Percentiles rank a stretch among this genome's conserved stretches.
These are phyloP conservation scores for Arthroderma sp. DNA, from an alignment of 2,329 filamentous ascomycete species.

Conservation along the genomic window DNA sequence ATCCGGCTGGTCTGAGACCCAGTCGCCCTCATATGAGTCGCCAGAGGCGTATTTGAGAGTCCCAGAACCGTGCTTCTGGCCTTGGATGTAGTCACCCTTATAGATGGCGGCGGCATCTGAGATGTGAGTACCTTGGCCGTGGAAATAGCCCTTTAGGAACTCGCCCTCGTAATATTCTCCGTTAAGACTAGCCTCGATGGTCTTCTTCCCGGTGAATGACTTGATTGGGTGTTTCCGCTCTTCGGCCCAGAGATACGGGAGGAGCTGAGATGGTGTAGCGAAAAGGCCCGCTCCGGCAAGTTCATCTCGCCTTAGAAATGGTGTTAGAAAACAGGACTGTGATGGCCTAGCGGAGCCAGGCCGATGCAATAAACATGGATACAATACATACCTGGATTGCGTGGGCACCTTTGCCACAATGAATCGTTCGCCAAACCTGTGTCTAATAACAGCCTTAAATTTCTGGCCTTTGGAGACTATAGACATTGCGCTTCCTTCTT, in stretches of 20 bases:
- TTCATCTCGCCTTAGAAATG: conserved; percentile 17
- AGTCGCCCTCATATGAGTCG: conserved; percentile 36
- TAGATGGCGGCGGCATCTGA: conserved; percentile 43
- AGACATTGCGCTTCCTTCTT: conserved; percentile 20
- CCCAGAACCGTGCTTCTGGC: conserved; percentile 42
- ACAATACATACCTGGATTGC: conserved; percentile 23
- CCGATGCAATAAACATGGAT: neutral
- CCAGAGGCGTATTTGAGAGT: conserved; percentile 45
- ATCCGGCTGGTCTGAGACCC: conserved; percentile 35
- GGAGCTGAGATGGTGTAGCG: conserved; percentile 25
- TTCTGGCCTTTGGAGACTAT: conserved; percentile 21
- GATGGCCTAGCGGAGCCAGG: no score
- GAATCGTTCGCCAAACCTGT: conserved; percentile 27
- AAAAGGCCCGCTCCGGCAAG: conserved; percentile 24
- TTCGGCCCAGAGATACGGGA: conserved; percentile 33
- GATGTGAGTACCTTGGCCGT: conserved; percentile 44
- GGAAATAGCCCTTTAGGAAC: conserved; percentile 36
- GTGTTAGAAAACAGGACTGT: neutral
- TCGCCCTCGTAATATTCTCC: conserved; percentile 45
- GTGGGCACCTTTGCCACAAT: conserved; percentile 29
- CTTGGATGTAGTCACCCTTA: conserved; percentile 40
- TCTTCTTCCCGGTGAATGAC: conserved; percentile 35
- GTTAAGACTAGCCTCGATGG: conserved; percentile 40
- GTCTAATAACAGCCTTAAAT: conserved; percentile 20
- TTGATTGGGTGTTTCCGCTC: conserved; percentile 34